These are phyloP conservation scores for Cryomyces minteri DNA, from an alignment of 495 filamentous ascomycete genomes.

Conservation along the genomic window DNA sequence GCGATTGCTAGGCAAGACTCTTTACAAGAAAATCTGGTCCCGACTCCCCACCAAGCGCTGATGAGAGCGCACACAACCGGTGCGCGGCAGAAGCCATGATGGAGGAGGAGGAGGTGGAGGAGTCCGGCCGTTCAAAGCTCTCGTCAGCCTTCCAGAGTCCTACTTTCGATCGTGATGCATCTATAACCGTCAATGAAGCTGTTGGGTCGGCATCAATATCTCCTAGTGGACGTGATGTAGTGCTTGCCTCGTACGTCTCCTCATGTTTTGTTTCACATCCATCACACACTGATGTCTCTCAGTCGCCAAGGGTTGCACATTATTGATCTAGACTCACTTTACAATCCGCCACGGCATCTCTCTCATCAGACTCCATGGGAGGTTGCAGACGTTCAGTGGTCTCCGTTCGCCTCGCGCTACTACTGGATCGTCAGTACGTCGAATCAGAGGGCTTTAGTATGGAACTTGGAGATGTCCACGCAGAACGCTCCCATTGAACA, in stretches of 20 bases:
- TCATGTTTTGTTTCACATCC: slow-evolving; percentile 4
- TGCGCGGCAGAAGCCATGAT: no score
- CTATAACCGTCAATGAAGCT: slow-evolving; percentile 64
- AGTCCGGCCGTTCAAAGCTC: slow-evolving; percentile 3
- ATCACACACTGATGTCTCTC: slow-evolving; percentile 2
- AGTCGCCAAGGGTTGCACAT: slow-evolving; percentile 73
- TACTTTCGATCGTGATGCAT: slow-evolving; percentile 71
- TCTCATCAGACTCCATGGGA: slow-evolving; percentile 83
- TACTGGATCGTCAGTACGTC: slow-evolving; percentile 90
- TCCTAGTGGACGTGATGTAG: slow-evolving; percentile 80
- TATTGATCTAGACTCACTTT: slow-evolving; percentile 84
- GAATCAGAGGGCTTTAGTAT: slow-evolving; percentile 88
- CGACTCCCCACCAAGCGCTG: no score
- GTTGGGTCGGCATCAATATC: slow-evolving; percentile 73
- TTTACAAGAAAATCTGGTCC: no score
- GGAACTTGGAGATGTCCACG: slow-evolving; percentile 68
- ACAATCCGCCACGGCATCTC: slow-evolving; percentile 71
- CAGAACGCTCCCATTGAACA: slow-evolving; percentile 66
- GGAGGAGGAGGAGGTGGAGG: no score
- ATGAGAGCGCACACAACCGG: no score
- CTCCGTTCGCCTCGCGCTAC: slow-evolving; percentile 72
- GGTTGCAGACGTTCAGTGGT: slow-evolving; percentile 98
- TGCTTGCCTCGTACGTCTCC: slow-evolving; percentile 57
- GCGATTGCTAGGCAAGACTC: no score
- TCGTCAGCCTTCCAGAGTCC: slow-evolving; percentile 64